Conservation (phyloP, 257 asterid genomes). For the Jacaranda mimosifolia region DNA sequence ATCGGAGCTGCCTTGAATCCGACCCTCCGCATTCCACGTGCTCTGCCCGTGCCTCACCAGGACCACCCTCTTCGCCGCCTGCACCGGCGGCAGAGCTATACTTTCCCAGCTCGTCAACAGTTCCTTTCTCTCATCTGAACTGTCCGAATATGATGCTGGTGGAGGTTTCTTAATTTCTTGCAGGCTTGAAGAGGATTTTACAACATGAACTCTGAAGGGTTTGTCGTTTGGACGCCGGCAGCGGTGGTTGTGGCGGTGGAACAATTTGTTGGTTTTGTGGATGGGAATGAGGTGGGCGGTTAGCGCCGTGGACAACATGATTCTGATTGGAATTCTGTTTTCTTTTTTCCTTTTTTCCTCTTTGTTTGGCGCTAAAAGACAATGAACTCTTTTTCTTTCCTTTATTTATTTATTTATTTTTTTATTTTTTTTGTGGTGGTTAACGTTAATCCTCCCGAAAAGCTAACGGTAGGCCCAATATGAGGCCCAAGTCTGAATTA, state of each 20-base stretch:
- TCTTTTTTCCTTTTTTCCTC: constrained; percentile 4
- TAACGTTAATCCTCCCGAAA: neutral
- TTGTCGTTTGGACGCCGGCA: constrained; percentile 13
- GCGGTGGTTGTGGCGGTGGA: constrained; percentile 39
- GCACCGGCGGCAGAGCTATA: constrained; percentile 61
- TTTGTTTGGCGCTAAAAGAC: constrained; percentile 55
- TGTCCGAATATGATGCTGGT: constrained; percentile 15
- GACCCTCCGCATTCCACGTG: constrained; percentile 98
- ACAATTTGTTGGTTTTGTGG: constrained; percentile 36
- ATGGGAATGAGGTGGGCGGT: constrained; percentile 44
- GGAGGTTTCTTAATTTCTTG: constrained; percentile 38
- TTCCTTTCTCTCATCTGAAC: constrained; percentile 35
- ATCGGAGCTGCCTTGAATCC: constrained; percentile 96
- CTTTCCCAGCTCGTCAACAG: constrained; percentile 56
- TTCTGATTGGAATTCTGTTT: constrained; percentile 20
- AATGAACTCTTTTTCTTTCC: constrained; percentile 4
- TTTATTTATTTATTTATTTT: neutral
- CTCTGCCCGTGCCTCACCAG: constrained; percentile 96
- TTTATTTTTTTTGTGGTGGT: constrained; percentile 19
- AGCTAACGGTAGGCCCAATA: neutral
- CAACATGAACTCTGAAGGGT: constrained; percentile 11
- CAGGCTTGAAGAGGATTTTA: constrained; percentile 51
- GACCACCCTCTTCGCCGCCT: constrained; percentile 84
- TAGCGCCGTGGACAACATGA: constrained; percentile 57
- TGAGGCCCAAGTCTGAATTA: neutral